phyloP scores from a whole-genome alignment of 805 yeast genomes.

The Zygoascus flipseniorum region DNA sequence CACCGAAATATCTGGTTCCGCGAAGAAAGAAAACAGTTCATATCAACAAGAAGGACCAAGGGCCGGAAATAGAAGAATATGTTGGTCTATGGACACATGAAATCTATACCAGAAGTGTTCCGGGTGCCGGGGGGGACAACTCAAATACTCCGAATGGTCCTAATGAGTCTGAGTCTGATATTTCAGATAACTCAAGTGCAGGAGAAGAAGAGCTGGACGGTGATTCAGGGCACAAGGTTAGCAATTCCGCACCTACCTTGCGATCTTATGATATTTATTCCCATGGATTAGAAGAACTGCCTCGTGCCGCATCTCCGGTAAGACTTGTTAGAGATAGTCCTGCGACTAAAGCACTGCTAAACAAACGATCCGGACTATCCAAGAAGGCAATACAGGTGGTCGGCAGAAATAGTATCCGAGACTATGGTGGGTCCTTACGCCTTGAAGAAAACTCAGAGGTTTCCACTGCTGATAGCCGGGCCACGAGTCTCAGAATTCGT shows the following conservation, averaged over 20 bases:
- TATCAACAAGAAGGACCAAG: neutral
- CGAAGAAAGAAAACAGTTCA: neutral
- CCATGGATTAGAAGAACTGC: slow-evolving; percentile 13
- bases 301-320: slow-evolving; percentile 11
- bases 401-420: neutral
- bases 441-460: slow-evolving; percentile 1
- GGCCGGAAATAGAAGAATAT: neutral
- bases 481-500: slow-evolving; percentile 5
- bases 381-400: neutral
- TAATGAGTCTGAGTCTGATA: neutral
- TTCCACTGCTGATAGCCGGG: neutral
- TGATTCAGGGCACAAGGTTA: neutral
- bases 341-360: neutral
- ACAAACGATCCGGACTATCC: neutral
- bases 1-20: neutral
- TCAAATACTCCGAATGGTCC: neutral
- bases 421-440: neutral
- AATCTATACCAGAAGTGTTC: neutral
- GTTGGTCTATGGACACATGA: slow-evolving; percentile 2
- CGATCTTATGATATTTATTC: slow-evolving; percentile 1
- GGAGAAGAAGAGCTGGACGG: neutral
- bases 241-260: neutral
- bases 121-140: neutral
- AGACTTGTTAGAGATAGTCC: slow-evolving; percentile 9
- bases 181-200: neutral